These are phyloP conservation scores for Nannizziopsis arthrosporioides DNA, from an alignment of 2,329 filamentous ascomycete genomes.

Conservation along the genomic window DNA sequence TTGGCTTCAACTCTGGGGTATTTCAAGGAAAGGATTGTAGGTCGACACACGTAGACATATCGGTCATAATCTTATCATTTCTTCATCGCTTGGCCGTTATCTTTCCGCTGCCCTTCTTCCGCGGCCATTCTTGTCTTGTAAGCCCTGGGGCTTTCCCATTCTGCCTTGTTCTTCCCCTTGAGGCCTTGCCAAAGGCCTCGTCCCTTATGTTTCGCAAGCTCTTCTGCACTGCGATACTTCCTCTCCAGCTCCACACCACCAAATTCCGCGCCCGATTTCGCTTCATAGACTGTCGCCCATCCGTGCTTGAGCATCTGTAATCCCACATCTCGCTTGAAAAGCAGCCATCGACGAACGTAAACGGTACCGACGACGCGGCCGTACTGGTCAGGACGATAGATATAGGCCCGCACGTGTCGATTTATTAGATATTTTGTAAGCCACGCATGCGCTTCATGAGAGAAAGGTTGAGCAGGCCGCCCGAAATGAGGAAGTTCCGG, in stretches of 20 bases:
- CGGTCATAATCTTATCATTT: not conserved
- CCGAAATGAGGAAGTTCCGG: conserved; percentile 92
- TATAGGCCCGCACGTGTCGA: conserved; percentile 64
- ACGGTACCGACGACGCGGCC: conserved; percentile 81
- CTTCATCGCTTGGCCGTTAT: not conserved
- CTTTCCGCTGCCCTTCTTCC: conserved; percentile 20
- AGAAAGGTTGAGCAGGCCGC: conserved; percentile 69
- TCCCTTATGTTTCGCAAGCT: conserved; percentile 50
- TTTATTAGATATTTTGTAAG: conserved; percentile 60
- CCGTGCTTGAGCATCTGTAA: conserved; percentile 78
- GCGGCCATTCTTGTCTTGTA: conserved; percentile 59
- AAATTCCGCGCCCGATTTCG: conserved; percentile 80
- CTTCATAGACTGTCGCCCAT: conserved; percentile 85
- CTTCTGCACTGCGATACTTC: conserved; percentile 38
- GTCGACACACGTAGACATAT: not conserved
- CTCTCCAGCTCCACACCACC: conserved; percentile 51
- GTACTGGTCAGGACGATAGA: conserved; percentile 84
- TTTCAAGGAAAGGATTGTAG: no score
- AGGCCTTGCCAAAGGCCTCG: conserved; percentile 60
- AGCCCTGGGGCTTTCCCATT: conserved; percentile 71
- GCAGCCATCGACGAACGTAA: conserved; percentile 48
- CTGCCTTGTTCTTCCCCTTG: conserved; percentile 40
- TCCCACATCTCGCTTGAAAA: conserved; percentile 66
- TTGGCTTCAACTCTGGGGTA: no score
- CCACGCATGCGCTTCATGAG: conserved; percentile 70